phyloP scores from a whole-genome alignment of 2,329 filamentous ascomycete species.

The Talaromyces sp. region DNA sequence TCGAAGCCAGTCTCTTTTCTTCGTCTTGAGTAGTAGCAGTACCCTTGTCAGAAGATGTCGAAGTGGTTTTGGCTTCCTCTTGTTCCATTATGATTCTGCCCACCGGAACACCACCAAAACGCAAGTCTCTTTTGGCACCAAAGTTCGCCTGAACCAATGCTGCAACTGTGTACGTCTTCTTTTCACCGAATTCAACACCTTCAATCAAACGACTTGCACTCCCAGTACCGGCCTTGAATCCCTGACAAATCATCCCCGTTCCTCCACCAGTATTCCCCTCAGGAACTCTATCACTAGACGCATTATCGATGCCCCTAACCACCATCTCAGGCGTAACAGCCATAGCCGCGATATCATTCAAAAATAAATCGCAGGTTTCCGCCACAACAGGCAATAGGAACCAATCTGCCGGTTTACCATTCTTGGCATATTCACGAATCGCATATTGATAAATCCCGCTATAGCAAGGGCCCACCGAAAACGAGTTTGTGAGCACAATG shows the following conservation, averaged over 20 bases:
- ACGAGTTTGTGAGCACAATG: conserved; percentile 17
- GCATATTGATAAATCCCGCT: conserved; percentile 16
- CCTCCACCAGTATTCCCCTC: conserved; percentile 18
- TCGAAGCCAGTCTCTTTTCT: conserved; percentile 8
- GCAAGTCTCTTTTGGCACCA: conserved; percentile 16
- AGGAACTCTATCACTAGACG: background rate
- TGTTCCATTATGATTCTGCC: conserved; percentile 14
- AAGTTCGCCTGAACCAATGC: conserved; percentile 17
- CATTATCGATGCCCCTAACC: conserved; percentile 11
- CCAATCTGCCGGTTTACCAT: conserved; percentile 10
- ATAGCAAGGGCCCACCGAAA: conserved; percentile 16
- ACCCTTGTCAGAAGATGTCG: too few relatives aligned
- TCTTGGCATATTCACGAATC: conserved; percentile 11
- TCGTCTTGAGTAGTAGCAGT: conserved; percentile 2
- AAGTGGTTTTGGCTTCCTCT: conserved; percentile 5
- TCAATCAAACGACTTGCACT: conserved; percentile 18
- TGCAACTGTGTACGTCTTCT: conserved; percentile 11
- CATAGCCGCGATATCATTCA: conserved; percentile 17
- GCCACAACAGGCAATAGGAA: conserved; percentile 16
- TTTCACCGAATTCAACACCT: conserved; percentile 8
- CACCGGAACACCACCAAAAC: conserved; percentile 16
- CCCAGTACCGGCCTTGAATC: conserved; percentile 18
- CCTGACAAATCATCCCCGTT: conserved; percentile 18
- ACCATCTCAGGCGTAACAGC: conserved; percentile 19
- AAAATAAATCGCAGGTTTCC: conserved; percentile 18